Percentiles rank a stretch among this genome's conserved stretches.
Conservation (phyloP, 2,329 filamentous ascomycete species). For the Fusarium virguliforme region DNA sequence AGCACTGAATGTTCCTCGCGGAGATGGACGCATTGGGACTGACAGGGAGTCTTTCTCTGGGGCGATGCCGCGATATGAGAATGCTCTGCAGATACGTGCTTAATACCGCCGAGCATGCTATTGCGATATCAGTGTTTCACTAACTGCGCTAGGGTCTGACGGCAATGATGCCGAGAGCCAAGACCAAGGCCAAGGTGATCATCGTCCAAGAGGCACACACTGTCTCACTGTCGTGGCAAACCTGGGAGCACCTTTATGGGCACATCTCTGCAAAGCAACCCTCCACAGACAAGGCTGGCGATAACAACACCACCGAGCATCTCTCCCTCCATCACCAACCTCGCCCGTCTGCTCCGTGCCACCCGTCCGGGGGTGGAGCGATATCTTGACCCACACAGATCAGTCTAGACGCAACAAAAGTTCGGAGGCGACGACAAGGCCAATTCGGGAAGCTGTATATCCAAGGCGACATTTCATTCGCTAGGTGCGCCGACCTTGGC, state of each 20-base stretch:
- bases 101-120: not conserved
- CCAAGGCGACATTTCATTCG: slow-evolving; percentile 8
- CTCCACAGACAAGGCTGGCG: slow-evolving; percentile 15
- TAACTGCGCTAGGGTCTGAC: not conserved
- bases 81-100: not conserved
- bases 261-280: slow-evolving; percentile 27
- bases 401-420: slow-evolving; percentile 28
- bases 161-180: not conserved
- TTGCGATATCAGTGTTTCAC: not conserved
- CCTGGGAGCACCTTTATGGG: not conserved
- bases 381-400: slow-evolving; percentile 23
- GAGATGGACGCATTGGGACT: slow-evolving; percentile 8
- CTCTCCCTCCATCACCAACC: slow-evolving; percentile 4
- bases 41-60: not conserved
- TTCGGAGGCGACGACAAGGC: slow-evolving; percentile 24
- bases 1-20: slow-evolving; percentile 9
- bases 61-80: slow-evolving; percentile 6
- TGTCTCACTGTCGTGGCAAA: not conserved
- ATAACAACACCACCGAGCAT: not conserved
- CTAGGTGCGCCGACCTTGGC: slow-evolving; percentile 6
- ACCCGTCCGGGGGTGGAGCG: slow-evolving; percentile 44
- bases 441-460: slow-evolving; percentile 36
- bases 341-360: slow-evolving; percentile 39
- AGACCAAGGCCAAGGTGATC: not conserved
- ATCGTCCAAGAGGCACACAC: not conserved